phyloP scores from a whole-genome alignment of 306 rosid species.

The Cucumis cinereus region DNA sequence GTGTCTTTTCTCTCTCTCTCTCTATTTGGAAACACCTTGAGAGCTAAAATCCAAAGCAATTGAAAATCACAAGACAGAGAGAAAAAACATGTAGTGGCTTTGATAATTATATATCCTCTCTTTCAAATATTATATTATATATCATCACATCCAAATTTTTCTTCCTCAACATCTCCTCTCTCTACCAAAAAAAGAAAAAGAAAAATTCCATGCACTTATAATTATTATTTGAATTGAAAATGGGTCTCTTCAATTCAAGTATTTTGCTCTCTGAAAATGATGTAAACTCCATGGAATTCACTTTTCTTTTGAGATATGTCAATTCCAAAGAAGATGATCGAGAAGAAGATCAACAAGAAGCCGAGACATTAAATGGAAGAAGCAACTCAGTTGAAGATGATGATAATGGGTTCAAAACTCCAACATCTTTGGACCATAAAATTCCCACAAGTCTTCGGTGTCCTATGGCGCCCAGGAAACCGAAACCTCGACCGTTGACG shows the following conservation, averaged over 20 bases:
- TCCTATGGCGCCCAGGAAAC: conserved; percentile 69
- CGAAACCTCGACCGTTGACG: conserved; percentile 22
- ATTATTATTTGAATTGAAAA: conserved; percentile 5
- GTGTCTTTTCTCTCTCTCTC: conserved; percentile 18
- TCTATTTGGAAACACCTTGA: conserved; percentile 12
- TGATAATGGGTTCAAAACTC: conserved; percentile 53
- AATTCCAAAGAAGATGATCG: background rate
- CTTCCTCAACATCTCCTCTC: background rate
- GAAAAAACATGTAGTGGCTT: background rate
- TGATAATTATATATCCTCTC: background rate
- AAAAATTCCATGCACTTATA: background rate
- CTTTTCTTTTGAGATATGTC: conserved; percentile 4
- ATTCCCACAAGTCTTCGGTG: conserved; percentile 26
- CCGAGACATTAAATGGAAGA: background rate
- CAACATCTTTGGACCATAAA: conserved; percentile 36
- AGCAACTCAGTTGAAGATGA: conserved; percentile 12
- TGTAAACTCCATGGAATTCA: conserved; percentile 18
- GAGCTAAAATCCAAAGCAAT: conserved; percentile 29
- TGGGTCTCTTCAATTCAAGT: conserved; percentile 25
- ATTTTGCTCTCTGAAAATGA: conserved; percentile 31
- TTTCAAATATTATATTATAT: background rate
- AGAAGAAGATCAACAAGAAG: background rate
- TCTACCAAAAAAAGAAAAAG: no score
- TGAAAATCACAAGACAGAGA: conserved; percentile 12
- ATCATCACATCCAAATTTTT: background rate